Evolutionary conservation across 176 grass and related monocot species (phyloP), one percentile per base, ranked within the genome.

Genomic region (Cenchrus americanus): DNA sequence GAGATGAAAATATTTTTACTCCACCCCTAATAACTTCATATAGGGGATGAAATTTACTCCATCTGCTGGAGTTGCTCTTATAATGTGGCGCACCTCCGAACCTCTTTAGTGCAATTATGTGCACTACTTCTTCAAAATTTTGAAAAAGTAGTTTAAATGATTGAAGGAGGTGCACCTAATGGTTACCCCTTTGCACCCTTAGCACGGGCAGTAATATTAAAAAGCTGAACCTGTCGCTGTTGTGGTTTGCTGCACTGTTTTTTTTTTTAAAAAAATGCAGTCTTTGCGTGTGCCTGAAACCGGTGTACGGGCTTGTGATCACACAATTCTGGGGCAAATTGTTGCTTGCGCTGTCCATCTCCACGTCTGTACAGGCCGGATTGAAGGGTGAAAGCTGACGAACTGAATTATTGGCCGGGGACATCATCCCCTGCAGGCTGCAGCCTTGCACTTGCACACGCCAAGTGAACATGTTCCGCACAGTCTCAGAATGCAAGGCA

Each of bases 221-320:
- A 8, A 21, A 13, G 48, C 1, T n/a, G 15, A 15, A 15, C 46
- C 12, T 55, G 27, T 44, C 42, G 34, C 9, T 11, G 13, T 27
- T 42, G 65, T 44, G 17, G 6, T 10, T 57, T 44, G 1, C 41
- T 17, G 66, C 24, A 75, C 21, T 11, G 52, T 11, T 73, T 53
- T 73, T 73, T 53, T 73, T 37, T 37, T 27, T 27, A 27, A 47
- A 10, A 64, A 52, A 30, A 32, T 57, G 62, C 62, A 47, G 1
- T 17, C 79, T 14, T 71, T 71, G 51, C 40, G 14, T 75, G 57
- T n/a, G 55, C 48, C 26, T 73, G 24, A 62, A 47, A 21, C 67
- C 9, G 23, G 13, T 44, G 11, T 75, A 14, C 4, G 6, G 44
- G 19, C 10, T 21, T 67, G 82, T 27, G 59, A 26, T 69, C 14